These are phyloP conservation scores for Phytopythium aichiense DNA, from an alignment of 352 stramenopile species.

Conservation along the genomic window DNA sequence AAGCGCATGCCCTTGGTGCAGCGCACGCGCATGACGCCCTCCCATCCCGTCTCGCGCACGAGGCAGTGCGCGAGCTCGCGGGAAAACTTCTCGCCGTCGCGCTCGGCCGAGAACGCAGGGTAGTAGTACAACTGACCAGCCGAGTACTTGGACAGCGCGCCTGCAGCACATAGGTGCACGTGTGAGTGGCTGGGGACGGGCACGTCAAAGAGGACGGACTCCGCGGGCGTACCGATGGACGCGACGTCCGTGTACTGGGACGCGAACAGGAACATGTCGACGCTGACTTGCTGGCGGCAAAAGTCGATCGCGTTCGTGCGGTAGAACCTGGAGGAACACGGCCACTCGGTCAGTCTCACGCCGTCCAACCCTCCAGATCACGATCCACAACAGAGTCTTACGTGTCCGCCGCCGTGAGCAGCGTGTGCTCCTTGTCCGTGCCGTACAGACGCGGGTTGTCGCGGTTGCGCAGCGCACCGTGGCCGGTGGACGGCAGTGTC, in stretches of 20 bases:
- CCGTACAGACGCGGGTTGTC: constrained; percentile 79
- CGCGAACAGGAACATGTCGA: constrained; percentile 98
- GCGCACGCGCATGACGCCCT: constrained; percentile 97
- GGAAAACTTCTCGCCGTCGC: constrained; percentile 93
- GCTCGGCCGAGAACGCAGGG: constrained; percentile 89
- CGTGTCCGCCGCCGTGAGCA: constrained; percentile 87
- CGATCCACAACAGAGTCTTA: constrained; percentile 18
- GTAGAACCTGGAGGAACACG: constrained; percentile 69
- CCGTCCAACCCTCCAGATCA: neutral
- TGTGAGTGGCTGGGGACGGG: neutral
- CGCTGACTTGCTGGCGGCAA: constrained; percentile 96
- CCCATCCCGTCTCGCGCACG: constrained; percentile 91
- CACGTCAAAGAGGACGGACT: neutral
- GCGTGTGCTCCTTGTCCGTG: constrained; percentile 87
- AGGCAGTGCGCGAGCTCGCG: constrained; percentile 91
- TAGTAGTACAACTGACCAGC: constrained; percentile 97
- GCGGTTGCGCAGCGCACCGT: constrained; percentile 77
- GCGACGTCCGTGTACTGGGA: constrained; percentile 96
- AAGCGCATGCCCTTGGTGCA: constrained; percentile 97
- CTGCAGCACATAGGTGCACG: constrained; percentile 16
- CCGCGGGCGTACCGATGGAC: constrained; percentile 69
- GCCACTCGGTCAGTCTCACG: neutral
- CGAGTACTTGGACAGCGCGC: constrained; percentile 94
- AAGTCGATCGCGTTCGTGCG: constrained; percentile 95
- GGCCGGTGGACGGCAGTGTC: constrained; percentile 69